Evolutionary conservation across 768 basidiomycete species (phyloP), one percentile per base, ranked within the genome.

Genomic region (Suillus cothurnatus): DNA sequence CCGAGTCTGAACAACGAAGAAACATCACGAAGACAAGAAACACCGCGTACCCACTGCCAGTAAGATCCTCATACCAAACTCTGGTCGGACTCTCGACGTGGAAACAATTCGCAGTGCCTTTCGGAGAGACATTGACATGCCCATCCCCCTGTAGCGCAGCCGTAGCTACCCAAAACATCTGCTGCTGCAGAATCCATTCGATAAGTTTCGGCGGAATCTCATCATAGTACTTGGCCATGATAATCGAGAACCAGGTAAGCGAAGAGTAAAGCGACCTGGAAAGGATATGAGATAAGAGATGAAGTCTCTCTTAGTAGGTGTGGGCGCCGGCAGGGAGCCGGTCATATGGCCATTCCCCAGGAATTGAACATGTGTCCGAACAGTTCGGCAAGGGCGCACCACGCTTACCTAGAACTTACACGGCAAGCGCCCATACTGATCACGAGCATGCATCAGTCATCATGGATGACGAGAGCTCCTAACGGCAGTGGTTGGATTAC

Each of bases 1-100:
- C n/a, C n/a, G n/a, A n/a, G n/a, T n/a, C n/a, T n/a, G n/a, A n/a
- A n/a, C n/a, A n/a, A n/a, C n/a, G n/a, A n/a, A n/a, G n/a, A n/a
- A n/a, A n/a, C n/a, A n/a, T n/a, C n/a, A n/a, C n/a, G n/a, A n/a
- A n/a, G n/a, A n/a, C n/a, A n/a, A n/a, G n/a, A n/a, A n/a, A n/a
- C n/a, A n/a, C n/a, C n/a, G n/a, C n/a, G n/a, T n/a, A n/a, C n/a
- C n/a, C 89, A 66, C 88, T 87, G 11, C 90, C 90, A 23, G 85
- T 87, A 53, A 90, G 79, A 71, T 92, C 90, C 70, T 92, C 88
- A 67, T 92, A 92, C 90, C 90, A 91, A 2, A 88, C 86, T 55
- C 74, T 77, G 49, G 79, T 84, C 23, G 81, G 74, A 63, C 85
- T 78, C 19, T 83, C 78, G 66, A 90, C 71, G 69, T 88, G 88